Base-by-base conservation (phyloP, 257 asterid genomes). In the Thymus mandschuricus region DNA sequence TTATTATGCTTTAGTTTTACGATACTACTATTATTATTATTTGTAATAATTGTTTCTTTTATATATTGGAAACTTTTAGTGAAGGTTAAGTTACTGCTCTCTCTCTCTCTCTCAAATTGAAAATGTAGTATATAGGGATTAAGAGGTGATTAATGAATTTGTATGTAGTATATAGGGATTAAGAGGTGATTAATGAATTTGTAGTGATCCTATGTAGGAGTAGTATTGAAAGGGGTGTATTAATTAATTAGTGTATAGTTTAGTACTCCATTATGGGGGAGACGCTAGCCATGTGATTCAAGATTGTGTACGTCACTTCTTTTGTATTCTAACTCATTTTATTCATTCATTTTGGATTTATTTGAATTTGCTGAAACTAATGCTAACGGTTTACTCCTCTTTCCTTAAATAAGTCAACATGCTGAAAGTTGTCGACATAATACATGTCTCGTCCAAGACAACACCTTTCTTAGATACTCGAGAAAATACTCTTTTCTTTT, bases 21-120 rank as follows among this genome's bases (percentile, higher is more conserved):
- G 43, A 3, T 28, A 1, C 44, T 38, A 38, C 2, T 43, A 43
- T 43, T 6, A 1, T 55, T 38, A 12, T 56, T 5, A 13, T 38
- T 21, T 77, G 77, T 52, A 78, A 68, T 78, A 60, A 67, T 52
- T 67, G 69, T 55, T 68, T 62, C 69, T 51, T 78, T 34, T 60
- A 21, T 21, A 21, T 21, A 50, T 61, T 62, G 50, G 72, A 46
- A 56, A 55, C 34, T 4, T 12, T n/a, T 28, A 10, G 27, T 29
- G 40, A 57, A 57, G 43, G 27, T 31, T 6, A 57, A 57, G 63
- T 57, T 51, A 51, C 7, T 29, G 7, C 12, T 30, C 57, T 56
- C 8, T 56, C 15, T 56, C 61, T 28, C 61, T 7, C 21, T 21
- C 21, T 21, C 21, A 21, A 21, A 21, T 21, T 21, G 21, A 21